A percentile compares a stretch with the other conserved stretches of the same genome.
phyloP scores from a whole-genome alignment of 2,329 filamentous ascomycete genomes.

The Cladosporium sp. region DNA sequence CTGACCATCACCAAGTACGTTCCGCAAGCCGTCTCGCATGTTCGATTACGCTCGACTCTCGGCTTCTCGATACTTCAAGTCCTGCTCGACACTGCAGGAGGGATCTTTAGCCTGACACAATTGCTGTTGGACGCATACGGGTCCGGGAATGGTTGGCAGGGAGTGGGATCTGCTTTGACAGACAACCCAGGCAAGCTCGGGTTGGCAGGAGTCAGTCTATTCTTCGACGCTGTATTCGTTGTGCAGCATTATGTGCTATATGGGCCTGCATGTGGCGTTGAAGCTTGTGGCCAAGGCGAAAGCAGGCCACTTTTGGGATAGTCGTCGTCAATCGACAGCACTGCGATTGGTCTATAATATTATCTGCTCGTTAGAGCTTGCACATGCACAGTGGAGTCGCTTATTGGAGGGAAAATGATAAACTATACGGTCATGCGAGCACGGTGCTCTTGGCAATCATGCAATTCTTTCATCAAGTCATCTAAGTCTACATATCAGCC shows the following conservation, averaged over 20 bases:
- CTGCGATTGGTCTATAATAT: too few species aligned
- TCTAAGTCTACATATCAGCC: not conserved
- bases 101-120: slow-evolving; percentile 75
- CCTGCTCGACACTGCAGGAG: slow-evolving; percentile 76
- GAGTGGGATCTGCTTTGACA: slow-evolving; percentile 48
- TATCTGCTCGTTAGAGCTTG: too few species aligned
- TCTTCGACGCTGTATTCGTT: slow-evolving; percentile 85
- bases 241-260: slow-evolving; percentile 85
- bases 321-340: too few species aligned
- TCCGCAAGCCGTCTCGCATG: slow-evolving; percentile 80
- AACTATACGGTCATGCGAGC: too few species aligned
- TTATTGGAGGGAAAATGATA: too few species aligned
- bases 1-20: slow-evolving; percentile 91
- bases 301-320: not conserved
- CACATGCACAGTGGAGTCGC: too few species aligned
- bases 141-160: not conserved
- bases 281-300: not conserved
- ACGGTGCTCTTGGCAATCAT: too few species aligned
- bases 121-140: slow-evolving; percentile 62
- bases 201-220: slow-evolving; percentile 76
- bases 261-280: slow-evolving; percentile 19
- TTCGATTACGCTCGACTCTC: slow-evolving; percentile 73
- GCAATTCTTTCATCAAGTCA: not conserved
- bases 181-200: slow-evolving; percentile 90
- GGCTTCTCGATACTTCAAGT: slow-evolving; percentile 73